Evolutionary conservation across 257 asterid genomes (phyloP).

Genomic region (Primulina eburnea): DNA sequence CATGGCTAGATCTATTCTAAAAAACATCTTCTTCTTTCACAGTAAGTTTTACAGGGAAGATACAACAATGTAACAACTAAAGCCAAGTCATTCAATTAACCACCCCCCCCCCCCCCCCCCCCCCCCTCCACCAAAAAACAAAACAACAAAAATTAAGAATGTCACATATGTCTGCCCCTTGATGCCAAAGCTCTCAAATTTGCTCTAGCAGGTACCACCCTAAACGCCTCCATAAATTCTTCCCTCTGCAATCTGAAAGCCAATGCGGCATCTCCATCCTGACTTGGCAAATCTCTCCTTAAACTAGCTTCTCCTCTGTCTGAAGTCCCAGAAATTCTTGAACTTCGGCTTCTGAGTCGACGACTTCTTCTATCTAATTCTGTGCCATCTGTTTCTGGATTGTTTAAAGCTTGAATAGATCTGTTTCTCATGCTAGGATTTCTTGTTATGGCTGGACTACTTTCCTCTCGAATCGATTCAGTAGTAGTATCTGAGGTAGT

Average conservation of each 20-base stretch:
- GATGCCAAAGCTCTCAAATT: conserved; percentile 94
- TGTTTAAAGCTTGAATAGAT: conserved; percentile 33
- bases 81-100: no score
- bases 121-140: no score
- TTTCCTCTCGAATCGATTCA: conserved; percentile 23
- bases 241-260: conserved; percentile 93
- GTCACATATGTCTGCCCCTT: conserved; percentile 18
- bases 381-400: conserved; percentile 42
- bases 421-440: conserved; percentile 29
- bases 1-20: no score
- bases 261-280: conserved; percentile 85
- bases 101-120: no score
- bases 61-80: background rate
- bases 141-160: background rate
- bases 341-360: conserved; percentile 31
- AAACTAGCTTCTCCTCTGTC: conserved; percentile 25
- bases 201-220: conserved; percentile 63
- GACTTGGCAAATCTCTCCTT: conserved; percentile 48
- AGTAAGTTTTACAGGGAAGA: background rate
- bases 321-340: conserved; percentile 28
- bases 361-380: conserved; percentile 32
- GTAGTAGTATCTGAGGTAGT: conserved; percentile 22
- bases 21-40: no score
- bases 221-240: conserved; percentile 64
- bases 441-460: conserved; percentile 30